A percentile compares a stretch with the other conserved stretches of the same genome.
Evolutionary conservation across 805 yeast genomes (phyloP).

Genomic region (Spathaspora girioi): DNA sequence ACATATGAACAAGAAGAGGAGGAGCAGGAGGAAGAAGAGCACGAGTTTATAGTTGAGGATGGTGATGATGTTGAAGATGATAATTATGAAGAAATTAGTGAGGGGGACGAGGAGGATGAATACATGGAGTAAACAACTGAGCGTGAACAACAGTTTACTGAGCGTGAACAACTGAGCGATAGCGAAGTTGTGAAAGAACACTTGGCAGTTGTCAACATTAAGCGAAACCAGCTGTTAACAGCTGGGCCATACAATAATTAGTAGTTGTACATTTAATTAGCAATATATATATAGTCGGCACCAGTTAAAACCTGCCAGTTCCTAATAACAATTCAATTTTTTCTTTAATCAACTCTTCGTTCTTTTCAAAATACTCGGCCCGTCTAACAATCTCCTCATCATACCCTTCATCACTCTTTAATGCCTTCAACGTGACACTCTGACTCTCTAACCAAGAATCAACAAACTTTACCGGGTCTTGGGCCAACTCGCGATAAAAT

Average conservation of each 20-base stretch:
- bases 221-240: no score
- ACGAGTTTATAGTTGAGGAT: neutral
- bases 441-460: slow-evolving; percentile 75
- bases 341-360: slow-evolving; percentile 61
- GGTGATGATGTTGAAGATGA: slow-evolving; percentile 14
- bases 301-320: slow-evolving; percentile 40
- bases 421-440: slow-evolving; percentile 76
- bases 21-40: slow-evolving; percentile 8
- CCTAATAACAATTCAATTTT: slow-evolving; percentile 74
- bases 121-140: slow-evolving; percentile 12
- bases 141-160: no score
- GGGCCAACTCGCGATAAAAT: slow-evolving; percentile 69
- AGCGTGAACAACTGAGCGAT: neutral
- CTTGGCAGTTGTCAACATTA: no score
- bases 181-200: neutral
- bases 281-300: neutral
- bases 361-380: slow-evolving; percentile 75
- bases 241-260: no score
- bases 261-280: no score
- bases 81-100: slow-evolving; percentile 18
- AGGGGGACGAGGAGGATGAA: slow-evolving; percentile 16
- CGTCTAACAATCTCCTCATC: slow-evolving; percentile 86
- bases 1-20: slow-evolving; percentile 7
- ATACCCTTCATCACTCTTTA: slow-evolving; percentile 86
- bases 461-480: slow-evolving; percentile 75